Evolutionary conservation across 495 filamentous ascomycete species (phyloP).

Genomic region (Talaromyces stipitatus): DNA sequence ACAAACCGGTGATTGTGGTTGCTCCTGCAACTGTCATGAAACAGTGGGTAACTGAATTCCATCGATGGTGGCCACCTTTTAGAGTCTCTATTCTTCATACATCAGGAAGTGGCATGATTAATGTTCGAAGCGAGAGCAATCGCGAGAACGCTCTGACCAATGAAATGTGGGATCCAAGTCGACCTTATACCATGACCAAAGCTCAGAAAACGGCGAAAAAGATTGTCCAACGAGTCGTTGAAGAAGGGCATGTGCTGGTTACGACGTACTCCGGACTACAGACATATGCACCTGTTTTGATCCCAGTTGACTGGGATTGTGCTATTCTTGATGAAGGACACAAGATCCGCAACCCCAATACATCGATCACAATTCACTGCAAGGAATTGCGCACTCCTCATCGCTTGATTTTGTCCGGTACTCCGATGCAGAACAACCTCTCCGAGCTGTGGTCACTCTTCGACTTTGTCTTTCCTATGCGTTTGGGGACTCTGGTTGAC

Average conservation of each 20-base stretch:
- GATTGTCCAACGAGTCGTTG: slow-evolving; percentile 75
- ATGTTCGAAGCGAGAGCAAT: slow-evolving; percentile 58
- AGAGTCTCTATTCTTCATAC: slow-evolving; percentile 91
- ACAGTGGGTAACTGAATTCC: slow-evolving; percentile 98
- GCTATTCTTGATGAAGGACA: slow-evolving; percentile 95
- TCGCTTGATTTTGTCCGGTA: slow-evolving; percentile 88
- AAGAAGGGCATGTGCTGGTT: slow-evolving; percentile 84
- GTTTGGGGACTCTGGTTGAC: slow-evolving; percentile 79
- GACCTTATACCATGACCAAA: slow-evolving; percentile 32
- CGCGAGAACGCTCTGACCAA: slow-evolving; percentile 59
- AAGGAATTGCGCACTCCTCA: slow-evolving; percentile 85
- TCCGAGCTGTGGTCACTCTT: slow-evolving; percentile 96
- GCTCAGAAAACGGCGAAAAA: slow-evolving; percentile 58
- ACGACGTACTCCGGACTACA: slow-evolving; percentile 93
- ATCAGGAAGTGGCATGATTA: slow-evolving; percentile 93
- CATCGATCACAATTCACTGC: slow-evolving; percentile 82
- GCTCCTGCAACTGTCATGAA: slow-evolving; percentile 90
- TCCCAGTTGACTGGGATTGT: slow-evolving; percentile 81
- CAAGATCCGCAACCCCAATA: slow-evolving; percentile 94
- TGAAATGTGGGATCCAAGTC: slow-evolving; percentile 23
- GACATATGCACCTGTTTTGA: slow-evolving; percentile 70
- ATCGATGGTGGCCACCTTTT: slow-evolving; percentile 94
- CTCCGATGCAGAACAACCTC: slow-evolving; percentile 96
- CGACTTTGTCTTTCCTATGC: slow-evolving; percentile 95
- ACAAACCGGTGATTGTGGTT: slow-evolving; percentile 79